Conservation (phyloP, 2,329 filamentous ascomycete genomes). For the Xylariaceae sp. region DNA sequence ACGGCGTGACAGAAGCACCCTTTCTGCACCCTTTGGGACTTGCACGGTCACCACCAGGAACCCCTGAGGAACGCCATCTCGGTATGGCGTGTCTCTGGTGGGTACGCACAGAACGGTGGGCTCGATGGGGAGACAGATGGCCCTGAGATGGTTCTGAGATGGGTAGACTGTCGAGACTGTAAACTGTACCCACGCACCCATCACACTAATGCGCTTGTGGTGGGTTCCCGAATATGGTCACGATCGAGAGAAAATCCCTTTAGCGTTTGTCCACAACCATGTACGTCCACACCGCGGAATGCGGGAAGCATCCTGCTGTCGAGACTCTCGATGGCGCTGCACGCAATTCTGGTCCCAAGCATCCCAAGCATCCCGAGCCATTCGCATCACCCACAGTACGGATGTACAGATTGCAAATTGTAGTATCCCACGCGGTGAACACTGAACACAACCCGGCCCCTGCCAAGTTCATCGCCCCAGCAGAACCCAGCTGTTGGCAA, state of each 20-base stretch:
- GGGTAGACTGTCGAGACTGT: too few species aligned
- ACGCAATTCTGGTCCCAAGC: conserved; percentile 15
- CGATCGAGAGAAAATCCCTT: conserved; percentile 16
- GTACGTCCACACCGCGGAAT: conserved; percentile 28
- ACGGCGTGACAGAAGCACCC: too few species aligned
- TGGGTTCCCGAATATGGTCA: conserved; percentile 14
- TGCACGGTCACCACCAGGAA: too few species aligned
- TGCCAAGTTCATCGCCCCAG: conserved; percentile 13
- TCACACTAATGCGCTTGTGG: conserved; percentile 11
- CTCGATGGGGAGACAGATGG: neutral
- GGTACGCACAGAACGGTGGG: too few species aligned
- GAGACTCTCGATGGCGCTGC: conserved; percentile 8
- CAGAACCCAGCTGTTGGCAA: conserved; percentile 12
- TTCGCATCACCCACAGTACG: neutral
- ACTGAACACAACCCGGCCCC: neutral
- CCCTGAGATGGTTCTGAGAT: too few species aligned
- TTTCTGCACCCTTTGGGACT: too few species aligned
- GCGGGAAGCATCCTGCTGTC: conserved; percentile 23
- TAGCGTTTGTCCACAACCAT: conserved; percentile 17
- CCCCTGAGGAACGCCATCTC: too few species aligned
- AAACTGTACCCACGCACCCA: too few species aligned
- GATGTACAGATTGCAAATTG: conserved; percentile 2
- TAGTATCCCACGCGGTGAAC: neutral
- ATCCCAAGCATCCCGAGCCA: neutral
- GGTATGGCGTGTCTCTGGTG: too few species aligned